These are phyloP conservation scores for Silene coronaria DNA, from an alignment of 179 eudicot species.

Conservation along the genomic window DNA sequence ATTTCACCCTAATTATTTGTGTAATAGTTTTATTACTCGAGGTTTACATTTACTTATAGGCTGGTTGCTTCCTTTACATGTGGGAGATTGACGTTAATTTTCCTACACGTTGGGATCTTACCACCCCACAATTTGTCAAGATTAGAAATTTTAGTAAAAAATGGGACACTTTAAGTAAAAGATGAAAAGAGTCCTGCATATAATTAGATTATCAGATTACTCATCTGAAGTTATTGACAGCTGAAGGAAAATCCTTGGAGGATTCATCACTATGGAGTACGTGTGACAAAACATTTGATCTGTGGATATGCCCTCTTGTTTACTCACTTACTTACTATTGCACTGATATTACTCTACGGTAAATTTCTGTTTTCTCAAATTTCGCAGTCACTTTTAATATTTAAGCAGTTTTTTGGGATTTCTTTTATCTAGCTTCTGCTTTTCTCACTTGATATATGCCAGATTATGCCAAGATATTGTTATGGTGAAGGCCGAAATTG, in stretches of 20 bases:
- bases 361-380: conserved; percentile 7
- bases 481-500: conserved; percentile 80
- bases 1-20: not conserved
- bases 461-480: conserved; percentile 93
- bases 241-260: conserved; percentile 71
- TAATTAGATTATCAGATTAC: conserved; percentile 8
- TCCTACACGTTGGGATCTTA: not conserved
- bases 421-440: conserved; percentile 8
- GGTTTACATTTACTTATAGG: not conserved
- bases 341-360: conserved; percentile 80
- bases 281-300: conserved; percentile 61
- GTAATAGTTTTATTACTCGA: not conserved
- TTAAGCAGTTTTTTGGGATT: not conserved
- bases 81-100: not conserved
- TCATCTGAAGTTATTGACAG: conserved; percentile 34
- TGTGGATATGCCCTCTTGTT: conserved; percentile 89
- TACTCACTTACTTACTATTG: conserved; percentile 70
- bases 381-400: not conserved
- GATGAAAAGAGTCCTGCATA: not conserved
- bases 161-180: not conserved
- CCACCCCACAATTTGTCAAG: not conserved
- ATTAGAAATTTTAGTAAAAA: not conserved
- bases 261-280: conserved; percentile 68
- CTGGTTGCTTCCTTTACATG: not conserved
- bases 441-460: conserved; percentile 22